Conservation (phyloP, 2,329 filamentous ascomycete genomes). For the Microcyclosporella mali region DNA sequence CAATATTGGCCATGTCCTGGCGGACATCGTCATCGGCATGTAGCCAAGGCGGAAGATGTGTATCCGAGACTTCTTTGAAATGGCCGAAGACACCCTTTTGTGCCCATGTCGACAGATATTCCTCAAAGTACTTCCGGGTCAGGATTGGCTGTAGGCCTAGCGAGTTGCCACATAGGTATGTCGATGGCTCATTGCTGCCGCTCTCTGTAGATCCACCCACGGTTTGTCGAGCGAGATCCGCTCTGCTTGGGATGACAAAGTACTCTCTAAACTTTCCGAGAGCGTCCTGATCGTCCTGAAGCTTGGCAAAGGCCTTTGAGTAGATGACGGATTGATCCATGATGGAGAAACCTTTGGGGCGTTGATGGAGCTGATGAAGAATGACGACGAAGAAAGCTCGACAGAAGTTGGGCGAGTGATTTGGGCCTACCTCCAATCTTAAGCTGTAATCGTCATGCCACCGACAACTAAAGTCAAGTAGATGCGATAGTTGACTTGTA, state of each 20-base stretch:
- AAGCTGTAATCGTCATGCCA: too few relatives aligned
- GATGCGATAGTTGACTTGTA: too few relatives aligned
- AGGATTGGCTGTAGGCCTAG: constrained; percentile 74
- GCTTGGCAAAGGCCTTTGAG: constrained; percentile 16
- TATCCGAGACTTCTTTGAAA: constrained; percentile 63
- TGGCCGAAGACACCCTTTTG: constrained; percentile 80
- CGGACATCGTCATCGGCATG: constrained; percentile 72
- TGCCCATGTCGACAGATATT: constrained; percentile 77
- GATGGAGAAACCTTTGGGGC: too few relatives aligned
- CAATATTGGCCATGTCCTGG: constrained; percentile 61
- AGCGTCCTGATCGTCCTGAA: constrained; percentile 34
- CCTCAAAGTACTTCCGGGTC: constrained; percentile 58
- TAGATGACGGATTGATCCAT: constrained; percentile 14
- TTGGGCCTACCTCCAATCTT: too few relatives aligned
- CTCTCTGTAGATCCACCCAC: constrained; percentile 32
- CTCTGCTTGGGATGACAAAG: constrained; percentile 71
- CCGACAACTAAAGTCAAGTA: too few relatives aligned
- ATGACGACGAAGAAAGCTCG: too few relatives aligned
- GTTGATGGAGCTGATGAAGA: too few relatives aligned
- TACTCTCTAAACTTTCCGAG: constrained; percentile 50
- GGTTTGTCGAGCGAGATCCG: constrained; percentile 60
- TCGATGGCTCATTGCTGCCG: constrained; percentile 41
- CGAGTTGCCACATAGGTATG: constrained; percentile 88
- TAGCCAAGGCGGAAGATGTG: constrained; percentile 65
- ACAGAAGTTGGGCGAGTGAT: too few relatives aligned